Percentiles rank a stretch among this genome's conserved stretches.
These are phyloP conservation scores for Saccharum spontaneum DNA, from an alignment of 176 grass and related monocot genomes.

Conservation along the genomic window DNA sequence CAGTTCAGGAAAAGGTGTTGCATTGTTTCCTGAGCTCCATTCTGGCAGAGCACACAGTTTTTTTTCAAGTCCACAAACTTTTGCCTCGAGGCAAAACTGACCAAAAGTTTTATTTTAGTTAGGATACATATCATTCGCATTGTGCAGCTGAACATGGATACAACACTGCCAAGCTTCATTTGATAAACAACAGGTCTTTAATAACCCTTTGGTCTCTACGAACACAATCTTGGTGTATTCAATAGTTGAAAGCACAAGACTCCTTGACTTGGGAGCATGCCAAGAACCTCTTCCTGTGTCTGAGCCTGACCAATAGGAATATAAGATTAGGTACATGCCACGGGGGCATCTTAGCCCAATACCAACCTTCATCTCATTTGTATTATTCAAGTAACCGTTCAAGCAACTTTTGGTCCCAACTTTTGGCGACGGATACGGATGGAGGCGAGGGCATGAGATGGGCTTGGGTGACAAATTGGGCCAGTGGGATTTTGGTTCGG, in stretches of 20 bases:
- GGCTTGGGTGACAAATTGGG: not conserved
- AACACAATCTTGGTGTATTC: not conserved
- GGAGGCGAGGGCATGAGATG: not conserved
- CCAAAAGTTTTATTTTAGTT: not conserved
- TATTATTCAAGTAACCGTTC: not conserved
- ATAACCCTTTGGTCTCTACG: not conserved
- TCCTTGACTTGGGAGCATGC: not conserved
- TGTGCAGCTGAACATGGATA: not conserved
- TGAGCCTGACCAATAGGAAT: not conserved
- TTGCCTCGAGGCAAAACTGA: too few relatives aligned
- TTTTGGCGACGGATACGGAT: not conserved
- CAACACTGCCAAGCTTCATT: not conserved
- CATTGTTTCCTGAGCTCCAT: too few relatives aligned
- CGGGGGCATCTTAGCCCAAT: not conserved
- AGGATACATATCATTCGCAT: not conserved
- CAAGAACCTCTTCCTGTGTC: not conserved
- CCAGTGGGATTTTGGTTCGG: not conserved
- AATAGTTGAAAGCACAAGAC: not conserved
- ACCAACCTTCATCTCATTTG: not conserved
- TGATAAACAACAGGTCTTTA: not conserved
- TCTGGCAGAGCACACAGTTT: too few relatives aligned
- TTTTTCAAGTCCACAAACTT: too few relatives aligned
- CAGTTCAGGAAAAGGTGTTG: too few relatives aligned
- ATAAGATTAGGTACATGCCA: not conserved
- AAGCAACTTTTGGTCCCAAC: not conserved